A percentile compares a stretch with the other conserved stretches of the same genome.
Conservation (phyloP, 1,284 basidiomycete genomes). For the Cutaneotrichosporon sp. region DNA sequence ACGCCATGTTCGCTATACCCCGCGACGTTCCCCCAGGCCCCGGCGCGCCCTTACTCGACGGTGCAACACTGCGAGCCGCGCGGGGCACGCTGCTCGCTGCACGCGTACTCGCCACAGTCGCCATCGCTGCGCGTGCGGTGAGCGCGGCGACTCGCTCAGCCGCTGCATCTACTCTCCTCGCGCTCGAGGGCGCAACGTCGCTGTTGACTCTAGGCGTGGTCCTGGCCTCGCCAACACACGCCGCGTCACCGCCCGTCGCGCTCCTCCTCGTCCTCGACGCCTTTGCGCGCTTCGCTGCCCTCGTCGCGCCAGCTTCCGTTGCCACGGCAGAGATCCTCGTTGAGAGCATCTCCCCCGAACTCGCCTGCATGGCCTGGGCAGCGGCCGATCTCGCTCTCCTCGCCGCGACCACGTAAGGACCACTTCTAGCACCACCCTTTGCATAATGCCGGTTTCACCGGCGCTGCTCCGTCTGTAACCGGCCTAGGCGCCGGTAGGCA, state of each 20-base stretch:
- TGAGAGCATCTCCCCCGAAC: background rate
- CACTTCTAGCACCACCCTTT: too few relatives aligned
- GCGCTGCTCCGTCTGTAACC: too few relatives aligned
- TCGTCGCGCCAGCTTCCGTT: background rate
- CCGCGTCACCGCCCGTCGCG: conserved; percentile 1
- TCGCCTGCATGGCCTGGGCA: conserved; percentile 9
- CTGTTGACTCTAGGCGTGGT: conserved; percentile 5
- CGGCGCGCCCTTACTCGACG: too few relatives aligned
- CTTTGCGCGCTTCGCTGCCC: background rate
- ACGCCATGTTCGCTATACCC: background rate
- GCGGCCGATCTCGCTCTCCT: conserved; percentile 7
- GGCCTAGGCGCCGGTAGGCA: too few relatives aligned
- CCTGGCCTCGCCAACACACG: background rate
- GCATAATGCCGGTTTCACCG: too few relatives aligned
- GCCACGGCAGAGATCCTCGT: too few relatives aligned
- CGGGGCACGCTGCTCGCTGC: conserved; percentile 3
- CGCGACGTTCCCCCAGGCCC: background rate
- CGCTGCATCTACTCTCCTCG: conserved; percentile 1
- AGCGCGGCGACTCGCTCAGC: background rate
- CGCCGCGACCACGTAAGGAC: background rate
- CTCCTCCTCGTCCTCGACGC: conserved; percentile 9
- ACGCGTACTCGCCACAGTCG: conserved; percentile 2
- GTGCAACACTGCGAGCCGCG: background rate
- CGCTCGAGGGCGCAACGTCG: conserved; percentile 2
- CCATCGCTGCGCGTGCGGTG: background rate